A percentile compares a stretch with the other conserved stretches of the same genome.
These are phyloP conservation scores for Dactylonectria macrodidyma DNA, from an alignment of 2,329 filamentous ascomycete species.

Conservation along the genomic window DNA sequence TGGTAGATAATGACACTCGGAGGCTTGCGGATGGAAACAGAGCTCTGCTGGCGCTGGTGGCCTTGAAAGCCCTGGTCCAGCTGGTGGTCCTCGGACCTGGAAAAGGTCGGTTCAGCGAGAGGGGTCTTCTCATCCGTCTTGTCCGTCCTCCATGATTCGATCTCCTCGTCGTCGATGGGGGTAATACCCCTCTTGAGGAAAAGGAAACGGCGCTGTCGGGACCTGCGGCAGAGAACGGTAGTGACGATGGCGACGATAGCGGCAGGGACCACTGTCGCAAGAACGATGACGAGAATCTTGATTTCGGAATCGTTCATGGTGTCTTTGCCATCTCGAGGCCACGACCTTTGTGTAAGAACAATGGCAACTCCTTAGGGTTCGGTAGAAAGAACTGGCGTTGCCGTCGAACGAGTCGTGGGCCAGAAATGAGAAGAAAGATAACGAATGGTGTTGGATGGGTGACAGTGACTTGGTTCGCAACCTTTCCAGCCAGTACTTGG, in stretches of 20 bases:
- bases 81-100: slow-evolving; percentile 4
- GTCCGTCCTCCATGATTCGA: slow-evolving; percentile 72
- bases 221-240: slow-evolving; percentile 57
- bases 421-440: slow-evolving; percentile 26
- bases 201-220: slow-evolving; percentile 56
- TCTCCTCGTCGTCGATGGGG: slow-evolving; percentile 76
- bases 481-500: slow-evolving; percentile 1
- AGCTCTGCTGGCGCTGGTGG: slow-evolving; percentile 50
- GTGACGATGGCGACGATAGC: slow-evolving; percentile 53
- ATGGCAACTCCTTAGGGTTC: not conserved
- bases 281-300: slow-evolving; percentile 64
- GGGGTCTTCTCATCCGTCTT: slow-evolving; percentile 51
- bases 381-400: slow-evolving; percentile 27
- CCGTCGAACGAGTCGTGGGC: slow-evolving; percentile 33
- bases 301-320: slow-evolving; percentile 49
- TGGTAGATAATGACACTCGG: slow-evolving; percentile 70
- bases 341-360: slow-evolving; percentile 5
- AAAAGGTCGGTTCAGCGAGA: slow-evolving; percentile 35
- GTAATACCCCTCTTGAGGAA: slow-evolving; percentile 70
- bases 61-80: slow-evolving; percentile 33
- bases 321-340: slow-evolving; percentile 42
- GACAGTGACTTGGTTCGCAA: not conserved
- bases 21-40: slow-evolving; percentile 60
- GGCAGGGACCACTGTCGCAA: slow-evolving; percentile 66
- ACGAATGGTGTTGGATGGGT: slow-evolving; percentile 22